Evolutionary conservation across 805 yeast genomes (phyloP), one percentile per base, ranked within the genome.

Genomic region (Soucietia sequanensis): DNA sequence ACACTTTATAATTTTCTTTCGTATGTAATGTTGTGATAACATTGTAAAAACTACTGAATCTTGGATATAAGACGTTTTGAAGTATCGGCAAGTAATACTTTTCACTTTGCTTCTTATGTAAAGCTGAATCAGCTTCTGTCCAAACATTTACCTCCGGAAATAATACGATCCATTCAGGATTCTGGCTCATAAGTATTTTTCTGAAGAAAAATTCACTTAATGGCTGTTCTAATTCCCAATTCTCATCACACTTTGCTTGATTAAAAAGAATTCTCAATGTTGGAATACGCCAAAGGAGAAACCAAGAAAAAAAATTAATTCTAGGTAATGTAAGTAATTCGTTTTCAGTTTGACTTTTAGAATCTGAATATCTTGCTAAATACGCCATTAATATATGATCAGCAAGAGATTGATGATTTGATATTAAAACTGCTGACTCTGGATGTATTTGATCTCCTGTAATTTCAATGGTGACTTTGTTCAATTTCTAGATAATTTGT

Each of bases 131-230:
- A 23, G 72, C 72, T 8, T 72, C 64, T 0, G 80, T 75, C 56
- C 76, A 74, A 6, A 84, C 75, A 48, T 84, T 84, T 4, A 85
- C 96, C 57, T 90, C 97, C 0, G 97, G 97, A 45, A 89, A 89
- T 6, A 85, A 43, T 0, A 81, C 78, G 0, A 88, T 47, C 86
- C 95, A 80, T 44, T 76, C 72, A 18, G 64, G 66, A n/a, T 46
- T 52, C 23, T 56, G 68, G 18, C 68, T 65, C n/a, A 42, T 47
- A 4, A 65, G 20, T 14, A 70, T 47, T 14, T 54, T 48, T 6
- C 56, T 54, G 39, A 76, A 73, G 16, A 67, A 51, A 33, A 53
- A 35, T 38, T 50, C 43, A 50, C 61, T 52, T 26, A 66, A 55
- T 34, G 52, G 56, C 22, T 59, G 41, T 45, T 72, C 75, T 22